Conservation (phyloP, 2,329 filamentous ascomycete species). For the Colletotrichum cuscutae region DNA sequence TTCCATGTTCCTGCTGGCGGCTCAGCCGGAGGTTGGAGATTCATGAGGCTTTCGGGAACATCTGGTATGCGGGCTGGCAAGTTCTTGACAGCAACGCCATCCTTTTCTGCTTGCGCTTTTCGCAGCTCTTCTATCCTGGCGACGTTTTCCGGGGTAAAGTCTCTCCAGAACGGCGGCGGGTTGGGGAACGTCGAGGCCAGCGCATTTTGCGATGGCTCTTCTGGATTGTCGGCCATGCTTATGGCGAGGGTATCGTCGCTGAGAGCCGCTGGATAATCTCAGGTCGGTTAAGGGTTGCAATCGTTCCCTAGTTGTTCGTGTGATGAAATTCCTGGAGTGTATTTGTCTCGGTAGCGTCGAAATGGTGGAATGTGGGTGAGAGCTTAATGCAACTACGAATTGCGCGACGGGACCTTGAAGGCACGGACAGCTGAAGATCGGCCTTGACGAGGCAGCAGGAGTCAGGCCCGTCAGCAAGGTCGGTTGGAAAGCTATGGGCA, state of each 20-base stretch:
- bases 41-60: conserved; percentile 77
- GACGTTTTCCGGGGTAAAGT: conserved; percentile 83
- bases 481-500: not conserved
- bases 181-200: conserved; percentile 80
- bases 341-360: not conserved
- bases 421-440: not conserved
- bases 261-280: not conserved
- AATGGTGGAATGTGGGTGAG: not conserved
- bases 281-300: not conserved
- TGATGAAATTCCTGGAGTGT: not conserved
- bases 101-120: conserved; percentile 48
- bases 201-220: conserved; percentile 52
- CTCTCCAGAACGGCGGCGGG: conserved; percentile 89
- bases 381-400: not conserved
- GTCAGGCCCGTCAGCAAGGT: not conserved
- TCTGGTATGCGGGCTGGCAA: conserved; percentile 50
- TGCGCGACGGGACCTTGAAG: not conserved
- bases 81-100: conserved; percentile 36
- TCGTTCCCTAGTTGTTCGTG: not conserved
- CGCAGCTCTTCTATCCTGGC: conserved; percentile 61
- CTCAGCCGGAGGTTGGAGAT: conserved; percentile 83
- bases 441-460: not conserved
- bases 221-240: conserved; percentile 66
- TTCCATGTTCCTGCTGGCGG: conserved; percentile 77
- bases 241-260: not conserved